phyloP scores from a whole-genome alignment of 257 asterid species.

The Solanum etuberosum region DNA sequence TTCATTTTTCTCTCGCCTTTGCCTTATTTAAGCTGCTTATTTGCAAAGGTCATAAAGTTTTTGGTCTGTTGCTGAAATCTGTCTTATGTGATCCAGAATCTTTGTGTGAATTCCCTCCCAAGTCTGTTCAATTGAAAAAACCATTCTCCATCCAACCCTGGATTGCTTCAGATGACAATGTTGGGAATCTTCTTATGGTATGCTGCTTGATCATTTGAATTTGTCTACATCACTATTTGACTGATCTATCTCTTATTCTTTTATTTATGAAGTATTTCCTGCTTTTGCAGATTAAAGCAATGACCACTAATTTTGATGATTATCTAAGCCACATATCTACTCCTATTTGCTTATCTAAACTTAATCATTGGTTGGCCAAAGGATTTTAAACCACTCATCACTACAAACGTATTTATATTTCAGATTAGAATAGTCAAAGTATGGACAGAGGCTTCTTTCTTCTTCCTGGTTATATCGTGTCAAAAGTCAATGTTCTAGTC shows the following conservation, averaged over 20 bases:
- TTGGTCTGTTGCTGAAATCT: background rate
- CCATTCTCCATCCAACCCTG: slow-evolving; percentile 86
- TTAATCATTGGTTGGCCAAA: background rate
- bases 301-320: background rate
- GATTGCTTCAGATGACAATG: slow-evolving; percentile 83
- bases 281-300: background rate
- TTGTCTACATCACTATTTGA: background rate
- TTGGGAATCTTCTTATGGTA: slow-evolving; percentile 95
- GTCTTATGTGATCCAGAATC: slow-evolving; percentile 43
- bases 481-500: background rate
- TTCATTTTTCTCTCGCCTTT: background rate
- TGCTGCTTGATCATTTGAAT: background rate
- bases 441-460: background rate
- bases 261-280: background rate
- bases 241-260: background rate
- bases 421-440: background rate
- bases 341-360: background rate
- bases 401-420: background rate
- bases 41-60: background rate
- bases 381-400: background rate
- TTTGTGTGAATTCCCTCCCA: slow-evolving; percentile 85
- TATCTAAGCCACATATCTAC: background rate
- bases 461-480: background rate
- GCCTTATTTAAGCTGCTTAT: background rate
- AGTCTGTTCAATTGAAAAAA: slow-evolving; percentile 59